Evolutionary conservation across 495 filamentous ascomycete species (phyloP).

Genomic region (Trichoderma erinaceum): DNA sequence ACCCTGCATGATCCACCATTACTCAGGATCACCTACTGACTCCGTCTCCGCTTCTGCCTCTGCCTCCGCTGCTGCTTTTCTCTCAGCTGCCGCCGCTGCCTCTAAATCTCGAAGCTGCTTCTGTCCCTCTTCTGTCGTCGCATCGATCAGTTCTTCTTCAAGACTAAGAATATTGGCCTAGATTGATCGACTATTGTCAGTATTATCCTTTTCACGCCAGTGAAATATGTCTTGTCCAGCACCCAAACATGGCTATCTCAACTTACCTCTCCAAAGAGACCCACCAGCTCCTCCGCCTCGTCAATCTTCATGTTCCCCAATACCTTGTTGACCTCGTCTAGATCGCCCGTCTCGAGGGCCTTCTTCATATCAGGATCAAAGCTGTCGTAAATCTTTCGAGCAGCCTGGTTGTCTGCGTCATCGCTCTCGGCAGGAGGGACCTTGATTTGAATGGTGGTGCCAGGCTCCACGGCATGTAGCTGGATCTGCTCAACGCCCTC

Average conservation of each 20-base stretch:
- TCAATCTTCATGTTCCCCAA: constrained; percentile 84
- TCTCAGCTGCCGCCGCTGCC: constrained; percentile 28
- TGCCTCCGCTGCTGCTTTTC: constrained; percentile 23
- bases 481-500: constrained; percentile 92
- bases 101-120: constrained; percentile 74
- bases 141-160: constrained; percentile 89
- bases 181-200: neutral
- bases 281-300: constrained; percentile 88
- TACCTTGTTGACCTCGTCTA: constrained; percentile 95
- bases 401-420: constrained; percentile 58
- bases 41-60: constrained; percentile 17
- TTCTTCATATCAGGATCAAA: constrained; percentile 76
- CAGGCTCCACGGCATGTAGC: constrained; percentile 90
- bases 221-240: neutral
- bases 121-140: constrained; percentile 86
- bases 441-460: constrained; percentile 84
- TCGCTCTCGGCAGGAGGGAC: constrained; percentile 61
- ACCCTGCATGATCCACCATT: neutral
- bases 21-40: constrained; percentile 29
- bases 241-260: neutral
- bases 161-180: constrained; percentile 83
- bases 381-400: constrained; percentile 69
- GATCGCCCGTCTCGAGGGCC: constrained; percentile 73
- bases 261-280: constrained; percentile 66
- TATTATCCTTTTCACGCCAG: neutral